Conservation (phyloP, 2,329 filamentous ascomycete genomes). For the Talaromyces pinophilus region DNA sequence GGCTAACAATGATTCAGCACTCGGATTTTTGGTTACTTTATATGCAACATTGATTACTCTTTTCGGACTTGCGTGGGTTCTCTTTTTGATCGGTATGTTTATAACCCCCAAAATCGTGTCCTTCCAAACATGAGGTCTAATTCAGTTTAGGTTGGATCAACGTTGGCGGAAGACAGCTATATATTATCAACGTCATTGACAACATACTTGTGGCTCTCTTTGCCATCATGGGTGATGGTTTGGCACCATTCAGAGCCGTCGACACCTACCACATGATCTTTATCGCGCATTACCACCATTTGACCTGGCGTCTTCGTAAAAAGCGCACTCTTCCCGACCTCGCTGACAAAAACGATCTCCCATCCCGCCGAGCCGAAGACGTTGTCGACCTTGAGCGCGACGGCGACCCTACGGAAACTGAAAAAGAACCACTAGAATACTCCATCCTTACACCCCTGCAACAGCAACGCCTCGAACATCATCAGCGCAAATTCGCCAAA, state of each 20-base stretch:
- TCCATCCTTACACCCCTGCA: constrained; percentile 67
- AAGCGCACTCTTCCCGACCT: constrained; percentile 63
- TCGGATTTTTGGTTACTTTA: constrained; percentile 80
- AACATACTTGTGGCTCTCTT: constrained; percentile 71
- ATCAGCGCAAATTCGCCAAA: constrained; percentile 76
- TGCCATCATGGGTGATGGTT: constrained; percentile 68
- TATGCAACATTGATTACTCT: constrained; percentile 81
- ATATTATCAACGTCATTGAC: constrained; percentile 69
- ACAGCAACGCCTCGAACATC: constrained; percentile 70
- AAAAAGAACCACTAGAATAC: constrained; percentile 55
- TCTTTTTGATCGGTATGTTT: constrained; percentile 74
- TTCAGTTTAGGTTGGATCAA: constrained; percentile 69
- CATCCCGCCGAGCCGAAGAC: constrained; percentile 47
- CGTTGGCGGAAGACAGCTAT: constrained; percentile 70
- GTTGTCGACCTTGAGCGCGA: constrained; percentile 48
- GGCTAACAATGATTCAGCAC: constrained; percentile 47
- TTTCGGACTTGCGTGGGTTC: constrained; percentile 83
- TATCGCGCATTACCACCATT: constrained; percentile 70
- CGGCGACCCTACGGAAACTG: constrained; percentile 34
- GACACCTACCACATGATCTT: constrained; percentile 89
- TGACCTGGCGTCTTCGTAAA: constrained; percentile 66
- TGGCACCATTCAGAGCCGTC: constrained; percentile 72
- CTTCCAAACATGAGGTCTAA: not conserved
- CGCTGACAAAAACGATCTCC: constrained; percentile 69
- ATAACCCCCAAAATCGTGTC: not conserved